Evolutionary conservation across 345 rosid species (phyloP).

Genomic region (Conringia planisiliqua): DNA sequence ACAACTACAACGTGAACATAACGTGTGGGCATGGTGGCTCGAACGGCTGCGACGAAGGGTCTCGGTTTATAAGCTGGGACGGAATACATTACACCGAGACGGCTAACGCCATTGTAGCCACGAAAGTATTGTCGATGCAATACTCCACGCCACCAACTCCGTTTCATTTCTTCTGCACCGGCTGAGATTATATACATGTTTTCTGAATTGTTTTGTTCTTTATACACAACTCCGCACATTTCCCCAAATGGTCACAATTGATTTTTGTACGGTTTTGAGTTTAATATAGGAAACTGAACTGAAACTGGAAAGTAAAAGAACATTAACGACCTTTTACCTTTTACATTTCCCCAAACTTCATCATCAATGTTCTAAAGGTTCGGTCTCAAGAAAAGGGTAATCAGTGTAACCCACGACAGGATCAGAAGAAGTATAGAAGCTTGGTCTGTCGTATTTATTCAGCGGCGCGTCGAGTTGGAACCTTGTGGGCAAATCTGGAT

Average conservation of each 20-base stretch:
- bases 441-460: constrained; percentile 45
- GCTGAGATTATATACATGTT: neutral
- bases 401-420: constrained; percentile 62
- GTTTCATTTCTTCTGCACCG: constrained; percentile 54
- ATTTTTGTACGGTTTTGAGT: no score
- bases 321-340: neutral
- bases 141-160: constrained; percentile 52
- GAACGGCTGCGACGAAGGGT: constrained; percentile 46
- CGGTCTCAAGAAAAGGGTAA: constrained; percentile 51
- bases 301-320: neutral
- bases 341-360: no score
- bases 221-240: no score
- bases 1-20: constrained; percentile 56
- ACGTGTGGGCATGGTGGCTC: constrained; percentile 62
- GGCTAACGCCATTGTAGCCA: constrained; percentile 59
- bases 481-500: constrained; percentile 70
- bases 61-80: constrained; percentile 62
- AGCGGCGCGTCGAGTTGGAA: constrained; percentile 52
- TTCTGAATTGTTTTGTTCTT: no score
- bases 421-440: constrained; percentile 41
- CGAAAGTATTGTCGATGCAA: constrained; percentile 52
- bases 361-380: neutral
- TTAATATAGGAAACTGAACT: neutral
- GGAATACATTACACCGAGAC: constrained; percentile 81
- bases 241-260: no score